Conservation (phyloP, 768 basidiomycete genomes). For the Paxillus ammoniavirescens region DNA sequence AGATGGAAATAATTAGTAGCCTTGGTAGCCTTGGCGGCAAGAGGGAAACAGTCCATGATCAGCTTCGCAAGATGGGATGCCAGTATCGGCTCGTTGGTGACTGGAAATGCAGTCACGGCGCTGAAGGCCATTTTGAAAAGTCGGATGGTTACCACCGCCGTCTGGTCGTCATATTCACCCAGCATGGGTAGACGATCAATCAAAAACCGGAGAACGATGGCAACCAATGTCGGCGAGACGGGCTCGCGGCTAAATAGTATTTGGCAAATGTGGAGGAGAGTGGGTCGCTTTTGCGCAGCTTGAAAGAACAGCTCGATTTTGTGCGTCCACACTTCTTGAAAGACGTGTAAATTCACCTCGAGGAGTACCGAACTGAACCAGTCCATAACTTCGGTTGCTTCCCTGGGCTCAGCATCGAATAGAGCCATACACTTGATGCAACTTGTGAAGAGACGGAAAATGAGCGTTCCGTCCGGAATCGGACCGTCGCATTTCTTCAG, state of each 20-base stretch:
- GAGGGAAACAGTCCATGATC: conserved; percentile 94
- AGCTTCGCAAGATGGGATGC: conserved; percentile 89
- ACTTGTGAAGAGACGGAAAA: conserved; percentile 85
- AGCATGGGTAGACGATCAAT: conserved; percentile 78
- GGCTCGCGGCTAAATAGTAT: conserved; percentile 75
- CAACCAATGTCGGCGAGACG: conserved; percentile 78
- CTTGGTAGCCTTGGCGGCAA: conserved; percentile 88
- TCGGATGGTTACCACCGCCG: conserved; percentile 81
- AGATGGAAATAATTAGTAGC: conserved; percentile 93
- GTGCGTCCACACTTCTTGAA: conserved; percentile 94
- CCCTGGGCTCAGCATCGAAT: conserved; percentile 69
- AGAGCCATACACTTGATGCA: conserved; percentile 82
- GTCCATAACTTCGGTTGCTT: conserved; percentile 80
- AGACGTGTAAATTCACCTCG: conserved; percentile 87
- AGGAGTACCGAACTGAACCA: conserved; percentile 70
- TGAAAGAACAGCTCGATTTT: conserved; percentile 91
- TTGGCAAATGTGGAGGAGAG: conserved; percentile 83
- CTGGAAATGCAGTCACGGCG: conserved; percentile 74
- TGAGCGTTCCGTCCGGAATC: conserved; percentile 79
- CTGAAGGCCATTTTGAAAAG: conserved; percentile 95
- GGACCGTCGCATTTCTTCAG: conserved; percentile 80
- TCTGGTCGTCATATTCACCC: conserved; percentile 81
- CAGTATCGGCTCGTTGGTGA: conserved; percentile 86
- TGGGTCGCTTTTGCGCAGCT: conserved; percentile 69
- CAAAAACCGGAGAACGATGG: conserved; percentile 85